Conservation (phyloP, 768 basidiomycete genomes). For the Suillus lakei region DNA sequence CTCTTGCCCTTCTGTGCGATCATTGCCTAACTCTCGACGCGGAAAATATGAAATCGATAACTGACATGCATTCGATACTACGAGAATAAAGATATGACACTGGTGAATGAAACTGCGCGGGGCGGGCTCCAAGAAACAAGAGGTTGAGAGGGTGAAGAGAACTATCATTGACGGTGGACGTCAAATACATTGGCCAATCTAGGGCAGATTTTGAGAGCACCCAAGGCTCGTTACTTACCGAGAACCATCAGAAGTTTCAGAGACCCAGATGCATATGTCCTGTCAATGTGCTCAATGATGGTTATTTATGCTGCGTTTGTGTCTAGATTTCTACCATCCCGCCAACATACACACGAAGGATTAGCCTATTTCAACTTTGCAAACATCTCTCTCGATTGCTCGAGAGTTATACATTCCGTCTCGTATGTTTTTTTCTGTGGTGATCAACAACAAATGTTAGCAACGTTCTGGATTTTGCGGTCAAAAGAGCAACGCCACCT, state of each 20-base stretch:
- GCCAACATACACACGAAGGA: neutral
- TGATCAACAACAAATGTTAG: conserved; percentile 8
- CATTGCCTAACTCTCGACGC: neutral
- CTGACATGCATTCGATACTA: neutral
- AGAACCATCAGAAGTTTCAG: neutral
- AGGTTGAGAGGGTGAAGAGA: neutral
- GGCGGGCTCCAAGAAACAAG: neutral
- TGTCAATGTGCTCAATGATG: neutral
- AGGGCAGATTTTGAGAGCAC: neutral
- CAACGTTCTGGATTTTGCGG: conserved; percentile 1
- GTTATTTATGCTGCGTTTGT: neutral
- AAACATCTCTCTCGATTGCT: conserved; percentile 78
- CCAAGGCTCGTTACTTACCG: neutral
- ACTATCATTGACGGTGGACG: neutral
- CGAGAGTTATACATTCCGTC: conserved; percentile 77
- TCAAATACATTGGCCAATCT: neutral
- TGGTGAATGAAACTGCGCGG: neutral
- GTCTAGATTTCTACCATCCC: neutral
- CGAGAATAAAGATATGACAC: neutral
- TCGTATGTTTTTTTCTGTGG: conserved; percentile 74
- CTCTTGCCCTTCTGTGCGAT: neutral
- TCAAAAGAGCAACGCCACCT: conserved; percentile 51
- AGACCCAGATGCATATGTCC: neutral
- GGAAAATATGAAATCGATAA: neutral
- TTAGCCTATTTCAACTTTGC: conserved; percentile 55